Conservation (phyloP, 2,329 filamentous ascomycete genomes). For the Penicillium oxalicum region DNA sequence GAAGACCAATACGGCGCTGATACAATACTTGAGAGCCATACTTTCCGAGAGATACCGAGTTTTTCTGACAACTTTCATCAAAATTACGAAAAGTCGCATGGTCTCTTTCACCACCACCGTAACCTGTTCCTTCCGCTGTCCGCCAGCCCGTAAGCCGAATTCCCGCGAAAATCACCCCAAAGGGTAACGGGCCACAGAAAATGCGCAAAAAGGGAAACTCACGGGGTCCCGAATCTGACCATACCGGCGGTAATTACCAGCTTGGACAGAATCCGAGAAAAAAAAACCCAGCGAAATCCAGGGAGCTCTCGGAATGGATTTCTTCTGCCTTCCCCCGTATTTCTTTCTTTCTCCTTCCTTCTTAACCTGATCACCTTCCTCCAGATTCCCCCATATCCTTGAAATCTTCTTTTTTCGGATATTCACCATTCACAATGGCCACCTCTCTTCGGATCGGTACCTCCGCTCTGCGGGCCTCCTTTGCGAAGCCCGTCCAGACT, state of each 20-base stretch:
- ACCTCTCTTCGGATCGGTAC: conserved; percentile 75
- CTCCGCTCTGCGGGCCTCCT: conserved; percentile 71
- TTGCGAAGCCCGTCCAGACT: conserved; percentile 62
- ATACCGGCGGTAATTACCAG: conserved; percentile 31
- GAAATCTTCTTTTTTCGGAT: conserved; percentile 10
- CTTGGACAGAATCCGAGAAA: conserved; percentile 11
- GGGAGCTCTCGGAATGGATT: conserved; percentile 26
- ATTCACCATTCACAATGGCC: conserved; percentile 60
- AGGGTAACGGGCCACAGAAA: conserved; percentile 14
- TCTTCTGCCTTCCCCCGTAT: conserved; percentile 29
- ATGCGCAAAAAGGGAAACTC: not conserved
- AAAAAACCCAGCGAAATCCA: conserved; percentile 29
- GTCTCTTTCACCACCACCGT: too few relatives aligned
- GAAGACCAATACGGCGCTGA: not conserved
- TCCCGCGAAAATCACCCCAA: too few relatives aligned
- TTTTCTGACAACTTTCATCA: too few relatives aligned
- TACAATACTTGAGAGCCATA: too few relatives aligned
- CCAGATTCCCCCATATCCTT: conserved; percentile 12
- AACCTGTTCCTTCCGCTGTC: conserved; percentile 1
- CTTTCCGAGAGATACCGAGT: too few relatives aligned
- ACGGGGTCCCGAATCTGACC: conserved; percentile 16
- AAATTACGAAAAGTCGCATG: too few relatives aligned
- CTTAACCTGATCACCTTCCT: conserved; percentile 20
- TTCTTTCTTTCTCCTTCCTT: conserved; percentile 30
- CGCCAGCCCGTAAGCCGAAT: not conserved